Evolutionary conservation across 805 yeast genomes (phyloP), one percentile per base, ranked within the genome.

Genomic region (Barnettozyma californica): DNA sequence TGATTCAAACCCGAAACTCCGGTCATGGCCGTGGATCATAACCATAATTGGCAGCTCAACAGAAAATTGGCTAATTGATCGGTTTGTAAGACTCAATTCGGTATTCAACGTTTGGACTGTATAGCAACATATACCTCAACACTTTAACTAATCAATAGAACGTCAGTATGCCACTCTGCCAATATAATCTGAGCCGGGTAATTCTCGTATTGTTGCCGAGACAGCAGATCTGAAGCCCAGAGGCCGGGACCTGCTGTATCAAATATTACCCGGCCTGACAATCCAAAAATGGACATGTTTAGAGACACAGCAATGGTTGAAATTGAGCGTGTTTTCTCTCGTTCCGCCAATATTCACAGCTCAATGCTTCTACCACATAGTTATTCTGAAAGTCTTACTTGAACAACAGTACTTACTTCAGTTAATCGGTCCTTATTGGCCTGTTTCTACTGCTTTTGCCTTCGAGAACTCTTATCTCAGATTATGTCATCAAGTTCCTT

Each of bases 401-500:
- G 5, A 29, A 11, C 14, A 11, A 16, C 14, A 3, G 13, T 27
- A 27, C 31, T 27, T 29, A 13, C 33, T 4, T 14, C 16, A 3
- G 4, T 5, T 29, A 5, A 23, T 5, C 25, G 5, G 25, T 8
- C 25, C 33, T 13, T 29, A 13, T 29, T 29, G 14, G 4, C 31
- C 10, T 11, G 4, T 29, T 29, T 29, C 14, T 5, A 29, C 16
- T 5, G 14, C 11, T 9, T 9, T 29, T 29, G 14, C 16, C 11
- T 13, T 13, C 33, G 33, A 29, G n/a, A 29, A 29, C n/a, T 13
- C 27, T 16, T 34, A 20, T 20, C 27, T 3, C 9, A n/a, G 29
- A 21, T 34, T 43, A 34, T 29, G 23, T 27, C 23, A 20, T 19
- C 36, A 9, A 39, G 41, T 38, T 41, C 14, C 48, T 44, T 14